A percentile compares a stretch with the other conserved stretches of the same genome.
phyloP scores from a whole-genome alignment of 768 basidiomycete genomes.

The Lentinula lateritia region DNA sequence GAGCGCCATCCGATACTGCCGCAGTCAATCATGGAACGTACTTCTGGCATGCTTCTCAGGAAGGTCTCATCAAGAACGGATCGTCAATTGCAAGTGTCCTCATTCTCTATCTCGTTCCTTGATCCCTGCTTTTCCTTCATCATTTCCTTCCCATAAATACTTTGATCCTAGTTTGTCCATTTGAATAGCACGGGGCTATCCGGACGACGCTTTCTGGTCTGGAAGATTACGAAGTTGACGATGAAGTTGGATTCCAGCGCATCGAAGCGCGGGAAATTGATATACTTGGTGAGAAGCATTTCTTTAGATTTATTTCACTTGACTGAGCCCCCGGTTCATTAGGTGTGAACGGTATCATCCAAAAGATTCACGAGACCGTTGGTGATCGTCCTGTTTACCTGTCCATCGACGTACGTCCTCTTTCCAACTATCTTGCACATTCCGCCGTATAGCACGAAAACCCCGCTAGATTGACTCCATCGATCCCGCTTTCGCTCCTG shows the following conservation, averaged over 20 bases:
- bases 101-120: constrained; percentile 18
- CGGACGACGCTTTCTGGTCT: constrained; percentile 77
- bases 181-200: constrained; percentile 76
- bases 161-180: constrained; percentile 73
- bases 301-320: background rate
- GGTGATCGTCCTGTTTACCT: constrained; percentile 73
- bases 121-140: constrained; percentile 13
- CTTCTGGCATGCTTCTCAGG: constrained; percentile 84
- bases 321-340: constrained; percentile 3
- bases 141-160: constrained; percentile 18
- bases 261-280: constrained; percentile 86
- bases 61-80: constrained; percentile 75
- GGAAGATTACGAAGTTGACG: constrained; percentile 74
- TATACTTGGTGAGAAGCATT: constrained; percentile 49
- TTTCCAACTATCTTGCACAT: background rate
- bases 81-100: constrained; percentile 76
- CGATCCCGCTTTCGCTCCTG: constrained; percentile 79
- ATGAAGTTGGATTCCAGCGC: constrained; percentile 72
- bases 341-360: constrained; percentile 74
- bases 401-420: constrained; percentile 61
- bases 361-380: constrained; percentile 74
- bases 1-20: constrained; percentile 64
- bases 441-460: background rate
- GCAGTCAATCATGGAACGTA: constrained; percentile 86
- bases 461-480: constrained; percentile 62